Base-by-base conservation (phyloP, 805 yeast genomes). In the Saccharomycopsis amapae region DNA sequence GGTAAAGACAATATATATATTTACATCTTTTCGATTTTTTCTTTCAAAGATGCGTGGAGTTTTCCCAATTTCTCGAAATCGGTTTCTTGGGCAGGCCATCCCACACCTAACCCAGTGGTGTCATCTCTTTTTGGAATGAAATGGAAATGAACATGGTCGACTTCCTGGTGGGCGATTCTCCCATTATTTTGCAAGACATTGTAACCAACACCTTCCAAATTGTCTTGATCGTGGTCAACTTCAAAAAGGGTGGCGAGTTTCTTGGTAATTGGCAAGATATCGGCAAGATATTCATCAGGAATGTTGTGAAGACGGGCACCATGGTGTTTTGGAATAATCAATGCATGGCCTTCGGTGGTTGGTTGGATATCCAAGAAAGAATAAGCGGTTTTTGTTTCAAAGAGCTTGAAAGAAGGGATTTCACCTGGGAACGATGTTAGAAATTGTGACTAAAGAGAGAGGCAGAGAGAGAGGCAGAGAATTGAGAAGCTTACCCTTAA, bases 81-180 rank as follows among this genome's bases (percentile, higher is more conserved):
- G 26, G 90, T 84, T 46, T 71, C 76, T 56, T 79, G 76, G 17
- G 88, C 81, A n/a, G 97, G 97, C 97, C 98, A 93, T 23, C 93
- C 96, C 26, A 90, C 87, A 30, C 72, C 73, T 53, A 90, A 72
- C 1, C 98, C 98, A 17, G 89, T 70, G 34, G 73, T 72, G 1
- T 64, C 68, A 56, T 79, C 81, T 49, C 73, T 74, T 74, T 90
- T 90, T 42, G 98, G 98, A 61, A 90, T 90, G 63, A 90, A 77
- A 63, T 90, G 98, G 75, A 93, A 85, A 63, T 90, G 98, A 48
- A 93, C 97, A 62, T 90, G 98, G 55, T 85, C 93, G 47, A 93
- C 97, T 46, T 75, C 82, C 68, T 90, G 98, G 61, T 93, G 97
- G 10, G 97, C 98, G 59, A 89, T 80, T 61, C 85, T 68, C 41